Evolutionary conservation across 2,329 filamentous ascomycete species (phyloP), one percentile per base, ranked within the genome.

Genomic region (Xylariaceae sp.): DNA sequence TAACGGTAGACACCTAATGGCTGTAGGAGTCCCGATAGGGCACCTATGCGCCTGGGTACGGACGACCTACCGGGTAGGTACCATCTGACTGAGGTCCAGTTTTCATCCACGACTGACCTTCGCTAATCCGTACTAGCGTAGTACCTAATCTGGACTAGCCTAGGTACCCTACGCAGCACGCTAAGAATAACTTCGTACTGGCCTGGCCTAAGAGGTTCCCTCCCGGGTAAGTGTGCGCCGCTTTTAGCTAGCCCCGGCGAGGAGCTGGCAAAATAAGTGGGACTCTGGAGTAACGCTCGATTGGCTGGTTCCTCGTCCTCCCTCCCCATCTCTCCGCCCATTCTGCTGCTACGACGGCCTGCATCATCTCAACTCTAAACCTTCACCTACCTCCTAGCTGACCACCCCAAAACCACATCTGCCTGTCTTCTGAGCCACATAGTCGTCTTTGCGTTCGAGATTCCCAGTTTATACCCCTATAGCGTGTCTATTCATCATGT

Each of bases 401-500:
- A 8, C 53, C 1, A 10, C 37, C 15, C 23, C 41, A 51, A 37
- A 34, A 11, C 13, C 49, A 5, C 30, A 18, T 51, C 41, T 53
- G 5, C 15, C 51, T 34, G 17, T 50, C 56, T 35, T 4, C n/a
- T 55, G 45, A 8, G 6, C n/a, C 10, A 45, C 49, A n/a, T 35
- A n/a, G 13, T 51, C 23, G 5, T 13, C 44, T 6, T 17, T 51
- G 2, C 35, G 39, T 44, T 8, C 30, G 15, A n/a, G 15, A 13
- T 17, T 45, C 2, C 13, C 6, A 30, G 47, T 49, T 56, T 15
- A 18, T 52, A 8, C 6, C 15, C 48, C 15, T 49, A 3, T 37
- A 18, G 23, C 52, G 51, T 44, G 34, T 4, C 5, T 44, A 15
- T 45, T 51, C 57, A 69, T 61, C 23, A 76, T 75, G 74, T 66